Evolutionary conservation across 2,329 filamentous ascomycete species (phyloP).

Genomic region (Beauveria sp.): DNA sequence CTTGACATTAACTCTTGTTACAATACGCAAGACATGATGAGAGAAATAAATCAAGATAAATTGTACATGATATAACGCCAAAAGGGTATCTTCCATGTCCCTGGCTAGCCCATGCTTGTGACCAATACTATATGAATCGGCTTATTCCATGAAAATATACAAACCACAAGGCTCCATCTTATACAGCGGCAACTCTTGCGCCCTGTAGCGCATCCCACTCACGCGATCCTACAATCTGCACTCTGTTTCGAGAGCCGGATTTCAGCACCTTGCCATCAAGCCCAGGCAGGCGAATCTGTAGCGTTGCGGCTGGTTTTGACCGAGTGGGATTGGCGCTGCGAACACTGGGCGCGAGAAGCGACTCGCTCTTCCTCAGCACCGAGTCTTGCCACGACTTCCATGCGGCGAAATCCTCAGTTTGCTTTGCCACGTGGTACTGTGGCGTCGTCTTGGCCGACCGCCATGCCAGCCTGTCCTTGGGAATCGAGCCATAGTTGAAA

Average conservation of each 20-base stretch:
- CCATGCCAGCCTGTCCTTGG: constrained; percentile 58
- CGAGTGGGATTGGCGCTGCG: constrained; percentile 12
- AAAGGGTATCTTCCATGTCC: constrained; percentile 3
- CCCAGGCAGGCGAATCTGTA: constrained; percentile 42
- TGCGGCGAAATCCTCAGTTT: constrained; percentile 56
- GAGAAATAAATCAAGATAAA: constrained; percentile 4
- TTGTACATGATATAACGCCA: constrained; percentile 9
- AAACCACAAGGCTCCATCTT: constrained; percentile 12
- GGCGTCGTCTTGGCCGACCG: constrained; percentile 56
- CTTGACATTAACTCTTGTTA: not conserved
- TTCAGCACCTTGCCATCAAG: constrained; percentile 35
- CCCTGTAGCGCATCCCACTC: constrained; percentile 51
- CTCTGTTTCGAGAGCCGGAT: constrained; percentile 29
- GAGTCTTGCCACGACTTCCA: constrained; percentile 53
- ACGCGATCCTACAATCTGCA: constrained; percentile 45
- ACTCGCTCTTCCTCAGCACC: constrained; percentile 45
- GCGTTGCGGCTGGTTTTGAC: constrained; percentile 33
- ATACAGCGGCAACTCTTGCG: constrained; percentile 25
- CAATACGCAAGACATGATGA: not conserved
- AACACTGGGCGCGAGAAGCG: constrained; percentile 17
- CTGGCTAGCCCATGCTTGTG: not conserved
- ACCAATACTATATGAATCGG: not conserved
- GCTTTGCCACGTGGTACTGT: constrained; percentile 57
- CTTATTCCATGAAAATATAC: constrained; percentile 8
- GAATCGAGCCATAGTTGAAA: constrained; percentile 51